Base-by-base conservation (phyloP, 331 rosid genomes). In the Phaseolus coccineus region DNA sequence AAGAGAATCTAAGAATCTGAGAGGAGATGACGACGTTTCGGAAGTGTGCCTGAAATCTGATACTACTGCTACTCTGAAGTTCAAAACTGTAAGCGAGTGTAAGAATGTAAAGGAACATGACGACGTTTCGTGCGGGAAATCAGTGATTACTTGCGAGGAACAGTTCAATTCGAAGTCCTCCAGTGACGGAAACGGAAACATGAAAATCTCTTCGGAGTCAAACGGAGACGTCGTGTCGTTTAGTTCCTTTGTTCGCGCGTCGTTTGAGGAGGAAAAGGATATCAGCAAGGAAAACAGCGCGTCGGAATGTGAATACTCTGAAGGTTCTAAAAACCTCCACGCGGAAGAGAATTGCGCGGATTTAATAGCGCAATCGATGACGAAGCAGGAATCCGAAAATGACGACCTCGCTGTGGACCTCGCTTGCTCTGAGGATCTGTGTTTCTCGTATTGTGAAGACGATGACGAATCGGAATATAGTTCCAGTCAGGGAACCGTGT, bases 391-490 rank as follows among this genome's bases (percentile, higher is more conserved):
- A 16, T 85, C 91, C 8, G 82, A 82, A 22, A 57, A 69, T 74
- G 76, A 78, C 9, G 77, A 61, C 35, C 52, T 56, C 19, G 88
- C 82, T 37, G 81, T 86, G 55, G 91, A 95, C 83, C 97, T 95
- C 35, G 88, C 87, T 80, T 95, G 99, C 80, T 80, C 84, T 11
- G 99, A 95, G 87, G 74, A 84, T 22, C 62, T 90, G 77, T 69
- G 74, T 33, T 80, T 87, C 80, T 87, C 91, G 2, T 82, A 67
- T 73, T 84, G 76, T 69, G 94, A 90, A 3, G 91, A 86, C 35
- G 91, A 87, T 24, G 81, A 87, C 19, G 80, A 82, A 47, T 84
- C 90, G 0, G 89, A 80, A 46, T 81, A 76, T 73, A 84, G 81
- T 24, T 88, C 95, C 0, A 90, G 91, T 19, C 94, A 86, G 73